Base-by-base conservation (phyloP, 345 rosid species). In the Viola odorata region DNA sequence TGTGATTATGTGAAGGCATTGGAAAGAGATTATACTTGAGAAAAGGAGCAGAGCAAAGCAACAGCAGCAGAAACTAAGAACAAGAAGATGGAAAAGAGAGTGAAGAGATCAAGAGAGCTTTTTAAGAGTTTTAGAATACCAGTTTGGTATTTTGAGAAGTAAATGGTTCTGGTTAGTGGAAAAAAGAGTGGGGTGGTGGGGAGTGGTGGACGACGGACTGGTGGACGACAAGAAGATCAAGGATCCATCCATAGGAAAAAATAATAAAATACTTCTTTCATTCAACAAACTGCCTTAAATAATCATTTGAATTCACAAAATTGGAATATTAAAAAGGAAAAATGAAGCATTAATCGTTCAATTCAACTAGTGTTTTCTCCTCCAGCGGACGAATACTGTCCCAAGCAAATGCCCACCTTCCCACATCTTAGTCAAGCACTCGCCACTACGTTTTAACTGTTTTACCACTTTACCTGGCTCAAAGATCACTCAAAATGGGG, bases 401-500 rank as follows among this genome's bases (percentile, higher is more conserved):
- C 55, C 59, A 40, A 13, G 45, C 36, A 56, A 15, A 3, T 7
- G 45, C 10, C 59, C 10, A 36, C 56, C 41, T 37, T 37, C 42
- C 42, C 58, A 37, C 15, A 54, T 32, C 13, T 13, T 54, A 12
- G 41, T 14, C 4, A 40, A 40, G 6, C 59, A 41, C 13, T 37
- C 41, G 12, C 41, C 2, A 3, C 41, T 7, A 44, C 40, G 59
- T 8, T 37, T 40, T 56, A 1, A 37, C 41, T 42, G 61, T 32
- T 58, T 16, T 58, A 5, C 41, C 17, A 14, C 12, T 15, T 17
- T 58, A 50, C 47, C 56, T 62, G 16, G 11, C 5, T 23, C 40
- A 10, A 40, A 37, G 7, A 38, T 38, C 57, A 51, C 50, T 67
- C 53, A 62, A 17, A 81, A 77, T 7, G 90, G 82, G 65, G 80